Base-by-base conservation (phyloP, 495 filamentous ascomycete genomes). In the Annulohypoxylon nitens region DNA sequence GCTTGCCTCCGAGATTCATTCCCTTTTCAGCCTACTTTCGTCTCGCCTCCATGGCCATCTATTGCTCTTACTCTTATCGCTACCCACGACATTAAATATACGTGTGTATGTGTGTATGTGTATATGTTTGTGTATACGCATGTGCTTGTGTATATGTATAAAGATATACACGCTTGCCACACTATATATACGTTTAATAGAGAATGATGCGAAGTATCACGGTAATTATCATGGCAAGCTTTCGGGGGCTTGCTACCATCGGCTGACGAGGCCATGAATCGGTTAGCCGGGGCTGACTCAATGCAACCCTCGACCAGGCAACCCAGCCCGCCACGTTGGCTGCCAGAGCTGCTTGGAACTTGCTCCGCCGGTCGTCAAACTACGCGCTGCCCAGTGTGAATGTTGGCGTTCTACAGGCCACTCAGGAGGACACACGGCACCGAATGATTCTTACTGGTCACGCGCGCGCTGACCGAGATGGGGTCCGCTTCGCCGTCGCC, bases 211-310 rank as follows among this genome's bases (percentile, higher is more conserved):
- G 5, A 30, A 30, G 30, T 30, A 30, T 30, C 30, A 6, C 5
- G 30, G 51, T 60, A 37, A n/a, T 25, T 14, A 69, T 50, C 39
- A 60, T 66, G 54, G 50, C 20, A 63, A 70, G 63, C 39, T 58
- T 61, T 60, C 67, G 62, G 63, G 66, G 59, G 23, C 59, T 39
- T 67, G 50, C 39, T 59, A 25, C 51, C 60, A 34, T 75, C 72
- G 72, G 72, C 64, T 75, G 72, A 70, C 63, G 67, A 75, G 47
- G 63, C 39, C 53, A 75, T 70, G 72, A 70, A 59, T 75, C 72
- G 72, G 72, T 60, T 75, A 75, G 63, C 63, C 72, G 72, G 72
- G 67, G 72, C 72, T 75, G 67, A 75, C 72, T 75, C 67, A 25
- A 67, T 75, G 67, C 59, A 75, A 75, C 72, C 72, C 72, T 70